Base-by-base conservation (phyloP, 192 early-diverging fungal genomes). In the Backusella macrospora region DNA sequence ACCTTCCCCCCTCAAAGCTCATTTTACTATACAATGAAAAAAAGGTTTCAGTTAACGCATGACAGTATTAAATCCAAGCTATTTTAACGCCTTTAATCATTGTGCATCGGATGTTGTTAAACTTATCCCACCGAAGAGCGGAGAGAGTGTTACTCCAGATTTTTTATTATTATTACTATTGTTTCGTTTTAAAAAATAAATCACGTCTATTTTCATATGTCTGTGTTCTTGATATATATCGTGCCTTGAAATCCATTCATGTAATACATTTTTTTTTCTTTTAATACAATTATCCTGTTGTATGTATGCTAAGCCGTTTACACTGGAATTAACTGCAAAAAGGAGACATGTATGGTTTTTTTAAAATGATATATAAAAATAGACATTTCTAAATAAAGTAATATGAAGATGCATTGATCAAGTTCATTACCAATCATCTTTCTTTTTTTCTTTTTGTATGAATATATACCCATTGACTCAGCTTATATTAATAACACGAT, bases 91-190 rank as follows among this genome's bases (percentile, higher is more conserved):
- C 23, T 46, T 40, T 37, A 65, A 42, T 40, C 34, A 65, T 65
- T 65, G 64, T 42, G 68, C 44, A 47, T 69, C 68, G 46, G 68
- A 42, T 47, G 29, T 13, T 70, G 42, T 70, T 70, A 47, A 47
- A 47, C 38, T 40, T 18, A 42, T 15, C 46, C 21, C 39, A 16
- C 68, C 68, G 46, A 42, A 40, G 23, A 34, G 29, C 2, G 29
- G 29, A 34, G 29, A 34, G 29, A 7, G 8, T 3, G 10, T 39
- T 67, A 26, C 65, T 44, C 65, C 18, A 42, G 65, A 23, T 26
- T 15, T 67, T 34, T 34, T n/a, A n/a, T n/a, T n/a, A n/a, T 34
- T 34, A 2, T 34, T 34, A 1, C 2, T 34, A 34, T 34, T 34
- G 0, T 34, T 34, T 34, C 29, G 29, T 34, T 34, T 34, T n/a